Evolutionary conservation across 805 yeast species (phyloP).

Genomic region (Kodamaea laetipori): DNA sequence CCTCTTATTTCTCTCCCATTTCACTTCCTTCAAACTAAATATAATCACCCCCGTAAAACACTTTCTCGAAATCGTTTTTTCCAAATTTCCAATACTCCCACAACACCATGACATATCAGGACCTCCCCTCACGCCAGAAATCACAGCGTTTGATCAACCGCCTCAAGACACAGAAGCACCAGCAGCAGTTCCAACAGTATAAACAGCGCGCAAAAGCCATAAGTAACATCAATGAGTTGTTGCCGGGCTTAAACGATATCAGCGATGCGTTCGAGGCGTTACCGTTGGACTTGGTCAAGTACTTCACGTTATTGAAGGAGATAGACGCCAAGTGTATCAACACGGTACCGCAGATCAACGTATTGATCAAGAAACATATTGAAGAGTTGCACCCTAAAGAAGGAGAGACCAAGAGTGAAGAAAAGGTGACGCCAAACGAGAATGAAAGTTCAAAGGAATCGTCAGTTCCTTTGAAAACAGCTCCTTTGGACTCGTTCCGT

Average conservation of each 20-base stretch:
- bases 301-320: conserved; percentile 85
- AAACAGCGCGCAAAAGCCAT: conserved; percentile 36
- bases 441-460: conserved; percentile 2
- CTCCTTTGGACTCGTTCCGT: conserved; percentile 14
- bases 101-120: conserved; percentile 20
- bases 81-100: neutral
- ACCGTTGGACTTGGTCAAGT: conserved; percentile 79
- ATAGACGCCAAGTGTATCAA: conserved; percentile 91
- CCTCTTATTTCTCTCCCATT: neutral
- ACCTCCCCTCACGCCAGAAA: conserved; percentile 36
- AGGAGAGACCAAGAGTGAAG: conserved; percentile 11
- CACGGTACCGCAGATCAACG: conserved; percentile 66
- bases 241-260: conserved; percentile 89
- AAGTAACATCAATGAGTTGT: conserved; percentile 37
- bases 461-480: no score
- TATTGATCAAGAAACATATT: conserved; percentile 53
- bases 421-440: conserved; percentile 5
- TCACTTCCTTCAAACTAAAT: neutral
- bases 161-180: conserved; percentile 22
- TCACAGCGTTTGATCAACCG: conserved; percentile 33
- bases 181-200: conserved; percentile 36
- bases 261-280: conserved; percentile 89
- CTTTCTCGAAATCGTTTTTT: no score
- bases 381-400: conserved; percentile 19
- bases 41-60: neutral